phyloP scores from a whole-genome alignment of 2,329 filamentous ascomycete species.

The Aspergillus quadricinctus region DNA sequence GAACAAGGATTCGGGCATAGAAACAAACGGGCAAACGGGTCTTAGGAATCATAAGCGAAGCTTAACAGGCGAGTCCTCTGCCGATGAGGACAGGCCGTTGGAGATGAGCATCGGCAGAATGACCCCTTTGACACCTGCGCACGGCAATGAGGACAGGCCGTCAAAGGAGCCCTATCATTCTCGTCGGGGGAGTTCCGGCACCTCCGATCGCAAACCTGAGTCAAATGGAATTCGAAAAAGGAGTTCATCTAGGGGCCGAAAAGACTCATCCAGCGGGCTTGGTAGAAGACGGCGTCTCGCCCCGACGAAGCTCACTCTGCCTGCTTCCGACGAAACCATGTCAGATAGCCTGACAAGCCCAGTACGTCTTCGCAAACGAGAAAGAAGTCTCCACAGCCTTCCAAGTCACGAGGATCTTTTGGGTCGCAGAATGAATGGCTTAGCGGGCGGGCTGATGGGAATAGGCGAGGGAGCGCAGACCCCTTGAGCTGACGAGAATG shows the following conservation, averaged over 20 bases:
- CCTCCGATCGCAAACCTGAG: slow-evolving; percentile 3
- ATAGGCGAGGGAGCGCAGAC: slow-evolving; percentile 34
- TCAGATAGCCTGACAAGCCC: slow-evolving; percentile 20
- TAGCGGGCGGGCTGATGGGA: slow-evolving; percentile 51
- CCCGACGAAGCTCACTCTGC: slow-evolving; percentile 17
- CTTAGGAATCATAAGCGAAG: slow-evolving; percentile 45
- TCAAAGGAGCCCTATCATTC: neutral
- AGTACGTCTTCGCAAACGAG: slow-evolving; percentile 15
- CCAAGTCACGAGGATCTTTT: slow-evolving; percentile 56
- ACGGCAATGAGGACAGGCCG: slow-evolving; percentile 16
- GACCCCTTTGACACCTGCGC: slow-evolving; percentile 15
- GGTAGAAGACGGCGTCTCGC: slow-evolving; percentile 9
- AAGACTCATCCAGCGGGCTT: slow-evolving; percentile 4
- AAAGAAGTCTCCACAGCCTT: slow-evolving; percentile 49
- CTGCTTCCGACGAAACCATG: slow-evolving; percentile 10
- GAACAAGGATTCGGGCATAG: slow-evolving; percentile 5
- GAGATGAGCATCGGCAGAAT: slow-evolving; percentile 66
- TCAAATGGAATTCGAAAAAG: neutral
- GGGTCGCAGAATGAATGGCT: slow-evolving; percentile 52
- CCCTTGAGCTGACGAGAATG: slow-evolving; percentile 15
- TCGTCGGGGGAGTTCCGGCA: neutral
- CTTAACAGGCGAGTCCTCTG: slow-evolving; percentile 57
- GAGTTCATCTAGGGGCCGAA: slow-evolving; percentile 9
- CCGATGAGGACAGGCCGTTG: slow-evolving; percentile 74
- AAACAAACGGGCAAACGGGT: slow-evolving; percentile 5